Percentiles rank a stretch among this genome's conserved stretches.
Evolutionary conservation across 2,329 filamentous ascomycete species (phyloP).

Genomic region (Fusarium pininemorale): DNA sequence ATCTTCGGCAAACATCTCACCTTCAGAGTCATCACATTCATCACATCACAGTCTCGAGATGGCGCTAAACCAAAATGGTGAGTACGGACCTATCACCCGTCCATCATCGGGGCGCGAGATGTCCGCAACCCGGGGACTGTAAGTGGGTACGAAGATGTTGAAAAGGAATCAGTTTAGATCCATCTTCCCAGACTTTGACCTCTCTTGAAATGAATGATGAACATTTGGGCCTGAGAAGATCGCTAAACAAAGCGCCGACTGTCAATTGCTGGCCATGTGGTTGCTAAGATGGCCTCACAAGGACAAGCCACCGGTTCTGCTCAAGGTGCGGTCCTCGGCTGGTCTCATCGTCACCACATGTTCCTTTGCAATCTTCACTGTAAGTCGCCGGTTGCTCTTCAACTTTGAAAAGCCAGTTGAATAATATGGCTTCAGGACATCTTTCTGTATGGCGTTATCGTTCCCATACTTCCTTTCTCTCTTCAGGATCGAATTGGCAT

Average conservation of each 20-base stretch:
- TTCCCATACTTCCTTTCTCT: conserved; percentile 47
- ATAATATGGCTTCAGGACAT: conserved; percentile 44
- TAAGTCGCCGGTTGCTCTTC: conserved; percentile 18
- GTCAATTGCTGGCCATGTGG: conserved; percentile 25
- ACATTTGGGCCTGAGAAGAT: not conserved
- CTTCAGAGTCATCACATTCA: conserved; percentile 7
- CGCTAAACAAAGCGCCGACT: not conserved
- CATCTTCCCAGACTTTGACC: not conserved
- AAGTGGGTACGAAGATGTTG: conserved; percentile 23
- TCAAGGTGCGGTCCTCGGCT: conserved; percentile 46
- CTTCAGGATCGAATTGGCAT: conserved; percentile 43
- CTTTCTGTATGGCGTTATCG: conserved; percentile 49
- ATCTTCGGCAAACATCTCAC: conserved; percentile 24
- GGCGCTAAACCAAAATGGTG: conserved; percentile 24
- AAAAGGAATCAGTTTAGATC: conserved; percentile 1
- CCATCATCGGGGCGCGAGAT: conserved; percentile 18
- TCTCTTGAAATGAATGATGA: not conserved
- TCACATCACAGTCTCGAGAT: not conserved
- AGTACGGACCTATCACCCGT: conserved; percentile 11
- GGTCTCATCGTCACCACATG: conserved; percentile 46
- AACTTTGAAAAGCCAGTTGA: too few species aligned
- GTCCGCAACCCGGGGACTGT: conserved; percentile 11
- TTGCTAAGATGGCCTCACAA: conserved; percentile 14
- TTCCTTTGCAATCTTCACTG: conserved; percentile 49
- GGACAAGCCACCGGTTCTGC: conserved; percentile 41